Base-by-base conservation (phyloP, 345 rosid species). In the Erodium maritimum region DNA sequence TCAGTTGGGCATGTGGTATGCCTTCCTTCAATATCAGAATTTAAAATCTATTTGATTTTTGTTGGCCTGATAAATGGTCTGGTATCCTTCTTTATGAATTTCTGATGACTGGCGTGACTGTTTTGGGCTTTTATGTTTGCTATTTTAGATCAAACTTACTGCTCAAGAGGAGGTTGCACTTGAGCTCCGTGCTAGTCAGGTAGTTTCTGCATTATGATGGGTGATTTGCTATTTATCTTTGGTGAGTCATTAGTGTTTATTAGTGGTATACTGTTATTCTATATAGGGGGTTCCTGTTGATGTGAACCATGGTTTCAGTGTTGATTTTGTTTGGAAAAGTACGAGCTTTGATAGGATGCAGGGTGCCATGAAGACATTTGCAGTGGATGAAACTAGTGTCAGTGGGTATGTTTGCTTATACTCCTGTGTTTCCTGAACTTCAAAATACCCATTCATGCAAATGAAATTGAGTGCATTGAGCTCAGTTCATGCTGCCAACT, bases 321-420 rank as follows among this genome's bases (percentile, higher is more conserved):
- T 94, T 69, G 99, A 94, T 75, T 94, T 94, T 78, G 99, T 94
- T 23, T 90, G 99, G 99, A 90, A 94, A 77, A 94, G 99, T 71
- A 94, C 99, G 42, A 94, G 99, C 72, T 94, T 94, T 78, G 99
- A 94, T 71, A 77, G 99, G 65, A 87, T 87, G 97, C 99, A 94
- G 68, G 97, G 96, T 25, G 99, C 99, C 59, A 87, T 94, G 99
- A 90, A 94, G 77, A 85, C 90, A 52, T 94, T 94, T 90, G 99
- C 99, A 8, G 99, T 94, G 52, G 99, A 94, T 73, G 99, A 87
- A 74, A 94, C 97, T 50, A 94, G 99, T 87, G 99, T 90, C 58
- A 94, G 99, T 71, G 99, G 99, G 99, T 94, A 71, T 58, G 90
- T 72, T 70, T 29, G 9, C 37, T 3, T 5, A 29, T 11, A 29